Base-by-base conservation (phyloP, 345 rosid genomes). In the Viola odorata region DNA sequence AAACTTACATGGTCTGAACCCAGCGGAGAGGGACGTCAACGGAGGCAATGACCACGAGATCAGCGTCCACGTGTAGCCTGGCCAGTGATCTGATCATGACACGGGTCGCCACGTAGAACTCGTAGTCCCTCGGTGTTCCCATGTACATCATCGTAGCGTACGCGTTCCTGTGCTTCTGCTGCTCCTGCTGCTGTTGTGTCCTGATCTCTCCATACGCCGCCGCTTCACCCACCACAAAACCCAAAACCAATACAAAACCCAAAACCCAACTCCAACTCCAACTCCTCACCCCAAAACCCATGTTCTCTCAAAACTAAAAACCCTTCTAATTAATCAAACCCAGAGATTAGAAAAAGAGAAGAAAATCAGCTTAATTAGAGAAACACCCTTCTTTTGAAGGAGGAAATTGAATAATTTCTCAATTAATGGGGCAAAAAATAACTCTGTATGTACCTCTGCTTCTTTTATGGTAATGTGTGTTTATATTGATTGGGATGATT, bases 91-190 rank as follows among this genome's bases (percentile, higher is more conserved):
- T 85, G 83, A 90, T 68, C 79, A 94, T 61, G 70, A 94, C 99
- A 60, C 97, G 95, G 65, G 81, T 85, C 39, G 97, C 99, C 14
- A 88, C 85, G 69, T 87, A 94, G 74, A 88, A 94, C 84, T 94
- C 99, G 72, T 90, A 94, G 84, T 90, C 97, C 61, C 98, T 81
- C 12, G 98, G 96, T 23, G 98, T 89, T 40, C 97, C 97, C 97
- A 92, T 87, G 69, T 92, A 92, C 98, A 92, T 89, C 95, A 92
- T 92, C 82, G 97, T 81, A 36, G 96, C 98, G 49, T 92, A 94
- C 0, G 99, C 99, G 80, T 90, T 86, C 69, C 54, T 74, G 53
- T 84, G 95, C 54, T 64, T 70, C 61, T 48, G 65, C 66, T 67
- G 70, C n/a, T 47, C 12, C 45, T 23, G 69, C 53, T 45, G 63